Base-by-base conservation (phyloP, 2,329 filamentous ascomycete genomes). In the Helotiales sp. region DNA sequence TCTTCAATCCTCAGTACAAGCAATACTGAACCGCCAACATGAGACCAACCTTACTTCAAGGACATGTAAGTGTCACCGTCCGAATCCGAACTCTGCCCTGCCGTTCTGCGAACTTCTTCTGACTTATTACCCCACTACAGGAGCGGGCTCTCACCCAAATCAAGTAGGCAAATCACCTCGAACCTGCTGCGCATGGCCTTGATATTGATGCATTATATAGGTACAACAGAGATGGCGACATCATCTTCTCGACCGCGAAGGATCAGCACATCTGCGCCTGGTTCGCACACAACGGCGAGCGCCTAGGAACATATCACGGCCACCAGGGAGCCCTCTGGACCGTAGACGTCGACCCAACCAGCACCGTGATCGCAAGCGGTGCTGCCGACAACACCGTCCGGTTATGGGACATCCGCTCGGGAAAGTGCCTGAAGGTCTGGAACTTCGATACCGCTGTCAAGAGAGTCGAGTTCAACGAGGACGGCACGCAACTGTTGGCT, bases 241-340 rank as follows among this genome's bases (percentile, higher is more conserved):
- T 98, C 74, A 90, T 98, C 79, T 97, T 98, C 86, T 97, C 94
- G 71, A 92, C 93, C 69, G 89, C 93, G 75, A 98, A 98, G 84
- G 95, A 98, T 82, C 95, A 97, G 83, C 89, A 96, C 78, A 93
- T 97, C 77, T 97, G 95, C 86, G 95, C 89, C 73, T 99, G 96
- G 96, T 98, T 89, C 83, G 91, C 93, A 73, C 93, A 96, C 84
- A 99, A 99, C 82, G 96, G 96, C 83, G 96, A 99, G 86, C 92
- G 96, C 77, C 87, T 98, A 77, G 96, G 96, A 77, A 96, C 95
- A 76, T 99, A 98, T 85, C 90, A 93, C 79, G 96, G 96, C 80
- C 96, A 99, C 83, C 91, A 96, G 81, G 96, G 96, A 83, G 95
- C 96, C 76, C 92, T 99, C 84, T 99, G 96, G 96, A 97, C 96